phyloP scores from a whole-genome alignment of 2,329 filamentous ascomycete species.

The Chaetothyriales sp. region DNA sequence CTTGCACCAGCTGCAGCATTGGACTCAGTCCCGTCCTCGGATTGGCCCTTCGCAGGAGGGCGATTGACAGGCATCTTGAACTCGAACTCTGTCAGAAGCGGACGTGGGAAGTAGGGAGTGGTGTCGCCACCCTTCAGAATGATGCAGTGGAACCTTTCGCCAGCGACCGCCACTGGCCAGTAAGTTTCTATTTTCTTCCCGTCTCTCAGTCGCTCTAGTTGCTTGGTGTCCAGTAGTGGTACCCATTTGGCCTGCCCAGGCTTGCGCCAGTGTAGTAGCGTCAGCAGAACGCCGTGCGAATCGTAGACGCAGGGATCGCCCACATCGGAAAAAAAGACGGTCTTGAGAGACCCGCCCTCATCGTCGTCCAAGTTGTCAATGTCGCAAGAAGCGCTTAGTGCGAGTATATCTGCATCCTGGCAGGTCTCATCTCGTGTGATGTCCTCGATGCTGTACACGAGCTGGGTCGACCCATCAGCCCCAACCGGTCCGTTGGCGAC shows the following conservation, averaged over 20 bases:
- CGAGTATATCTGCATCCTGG: conserved; percentile 85
- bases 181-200: conserved; percentile 83
- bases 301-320: conserved; percentile 98
- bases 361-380: conserved; percentile 9
- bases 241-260: conserved; percentile 81
- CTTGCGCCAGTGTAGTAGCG: conserved; percentile 79
- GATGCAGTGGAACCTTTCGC: conserved; percentile 92
- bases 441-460: conserved; percentile 89
- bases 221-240: conserved; percentile 77
- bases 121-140: conserved; percentile 92
- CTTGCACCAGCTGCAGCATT: conserved; percentile 38
- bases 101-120: conserved; percentile 84
- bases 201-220: conserved; percentile 64
- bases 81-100: conserved; percentile 82
- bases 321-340: conserved; percentile 79
- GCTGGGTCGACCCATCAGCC: conserved; percentile 59
- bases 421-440: conserved; percentile 87
- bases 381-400: conserved; percentile 41
- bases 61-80: conserved; percentile 70
- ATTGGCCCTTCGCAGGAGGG: conserved; percentile 20
- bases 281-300: conserved; percentile 73
- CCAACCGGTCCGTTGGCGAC: conserved; percentile 82
- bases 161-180: conserved; percentile 87
- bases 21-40: conserved; percentile 21
- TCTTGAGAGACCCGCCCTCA: conserved; percentile 58